Evolutionary conservation across 441 rosid genomes (phyloP).

Genomic region (Iberis amara): DNA sequence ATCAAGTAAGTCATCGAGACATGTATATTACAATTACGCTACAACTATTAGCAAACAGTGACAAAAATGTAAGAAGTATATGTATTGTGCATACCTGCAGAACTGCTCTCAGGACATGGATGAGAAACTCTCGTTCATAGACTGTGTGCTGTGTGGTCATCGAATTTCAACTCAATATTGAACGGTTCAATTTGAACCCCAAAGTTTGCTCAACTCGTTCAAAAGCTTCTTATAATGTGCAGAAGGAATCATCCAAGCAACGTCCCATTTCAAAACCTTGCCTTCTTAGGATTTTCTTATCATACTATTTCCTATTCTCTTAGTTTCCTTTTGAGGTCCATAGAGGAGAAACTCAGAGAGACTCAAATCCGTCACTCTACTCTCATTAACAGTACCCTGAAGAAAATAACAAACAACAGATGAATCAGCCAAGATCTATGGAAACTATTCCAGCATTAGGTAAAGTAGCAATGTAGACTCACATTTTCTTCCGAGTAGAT

Average conservation of each 20-base stretch:
- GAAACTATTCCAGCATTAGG: neutral
- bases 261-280: slow-evolving; percentile 58
- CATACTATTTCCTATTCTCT: slow-evolving; percentile 46
- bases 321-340: slow-evolving; percentile 69
- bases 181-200: too few species aligned
- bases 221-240: slow-evolving; percentile 77
- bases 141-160: slow-evolving; percentile 48
- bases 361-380: slow-evolving; percentile 61
- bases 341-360: slow-evolving; percentile 59
- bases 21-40: too few species aligned
- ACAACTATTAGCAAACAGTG: too few species aligned
- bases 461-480: slow-evolving; percentile 27
- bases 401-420: neutral
- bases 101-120: slow-evolving; percentile 47
- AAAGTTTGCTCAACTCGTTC: slow-evolving; percentile 52
- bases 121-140: slow-evolving; percentile 56
- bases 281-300: slow-evolving; percentile 75
- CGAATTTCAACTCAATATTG: slow-evolving; percentile 83
- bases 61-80: too few species aligned
- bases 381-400: slow-evolving; percentile 64
- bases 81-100: slow-evolving; percentile 36
- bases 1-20: too few species aligned
- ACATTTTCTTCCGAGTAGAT: slow-evolving; percentile 74
- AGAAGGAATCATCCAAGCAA: slow-evolving; percentile 64
- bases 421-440: slow-evolving; percentile 4